Base-by-base conservation (phyloP, 208 protist genomes). In the Strigomonas galati region DNA sequence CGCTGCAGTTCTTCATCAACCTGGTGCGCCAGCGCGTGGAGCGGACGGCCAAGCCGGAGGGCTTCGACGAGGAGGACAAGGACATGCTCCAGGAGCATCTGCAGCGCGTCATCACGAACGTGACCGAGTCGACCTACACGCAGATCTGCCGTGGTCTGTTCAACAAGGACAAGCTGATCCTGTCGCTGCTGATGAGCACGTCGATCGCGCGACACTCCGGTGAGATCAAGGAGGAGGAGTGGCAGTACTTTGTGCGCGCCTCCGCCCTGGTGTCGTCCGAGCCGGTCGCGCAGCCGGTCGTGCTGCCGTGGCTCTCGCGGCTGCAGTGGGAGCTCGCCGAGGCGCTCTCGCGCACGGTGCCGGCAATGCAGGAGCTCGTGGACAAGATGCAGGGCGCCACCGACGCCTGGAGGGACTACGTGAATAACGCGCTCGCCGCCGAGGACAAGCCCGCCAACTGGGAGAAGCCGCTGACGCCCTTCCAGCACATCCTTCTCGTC, bases 61-160 rank as follows among this genome's bases (percentile, higher is more conserved):
- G 58, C 40, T 23, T 60, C 2, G 27, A 72, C n/a, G 53, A 63
- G 14, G 24, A 40, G 14, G 51, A 60, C 43, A 43, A 64, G 31
- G 31, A 35, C 24, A 63, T 57, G 67, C 24, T 72, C 7, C 27
- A 55, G 31, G 69, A 73, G 10, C 89, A 96, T 67, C 83, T 99
- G 19, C 31, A 74, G 3, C 73, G 75, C 23, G 82, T 99, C 23
- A 95, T 97, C 58, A 66, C 67, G 14, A 72, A 72, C 65, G 66
- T 98, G 30, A 99, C 98, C 3, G 65, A 83, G 24, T 75, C 85
- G 9, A 89, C 98, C 40, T 99, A 98, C 81, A 79, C 74, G 27
- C 97, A 98, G 72, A 92, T 99, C 49, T 99, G 95, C 77, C 82
- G 98, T 48, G 98, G 98, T 14, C 83, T 99, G 1, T 99, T 99